Evolutionary conservation across 116 monocot genomes (phyloP), one percentile per base, ranked within the genome.

Genomic region (Iris pallida): DNA sequence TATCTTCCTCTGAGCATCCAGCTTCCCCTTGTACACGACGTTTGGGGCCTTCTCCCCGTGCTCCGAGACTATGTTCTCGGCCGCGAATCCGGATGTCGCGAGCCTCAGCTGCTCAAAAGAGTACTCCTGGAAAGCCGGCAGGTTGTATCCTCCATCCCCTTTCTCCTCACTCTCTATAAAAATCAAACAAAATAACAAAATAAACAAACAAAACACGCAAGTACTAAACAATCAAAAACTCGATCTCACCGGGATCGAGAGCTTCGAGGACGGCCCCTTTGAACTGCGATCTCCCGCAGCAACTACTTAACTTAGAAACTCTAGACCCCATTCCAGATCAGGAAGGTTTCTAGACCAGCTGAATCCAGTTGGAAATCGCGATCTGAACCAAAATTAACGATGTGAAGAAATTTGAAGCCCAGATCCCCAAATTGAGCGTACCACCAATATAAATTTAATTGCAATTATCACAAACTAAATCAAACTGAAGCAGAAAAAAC

Each of bases 31-130:
- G 67, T 91, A 96, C 5, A 96, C 96, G 46, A 96, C 81, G 73
- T 96, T 96, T 4, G 96, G 96, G 3, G 96, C 86, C 66, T 92
- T 96, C 78, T 92, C 92, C 19, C 92, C 92, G 3, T 89, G 92
- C 80, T 96, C 96, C 1, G 96, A 96, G 7, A 96, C 96, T 42
- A 96, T 96, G 62, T 92, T 96, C 76, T 91, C 96, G n/a, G 30
- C 60, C 0, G 89, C 86, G 51, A 96, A 96, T 2, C 91, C 91
- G 0, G 92, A 84, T 0, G 96, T 96, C 4, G 96, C 96, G 42
- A 91, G 66, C 69, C 89, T 76, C 20, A 96, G 83, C 76, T 96
- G 96, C 78, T 96, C 86, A 16, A 96, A 86, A 47, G 86, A 68
- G 78, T 76, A 96, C 70, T 96, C 96, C 75, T 89, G 96, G 70